Evolutionary conservation across 2,329 filamentous ascomycete genomes (phyloP).

Genomic region (Neonectria ditissima): DNA sequence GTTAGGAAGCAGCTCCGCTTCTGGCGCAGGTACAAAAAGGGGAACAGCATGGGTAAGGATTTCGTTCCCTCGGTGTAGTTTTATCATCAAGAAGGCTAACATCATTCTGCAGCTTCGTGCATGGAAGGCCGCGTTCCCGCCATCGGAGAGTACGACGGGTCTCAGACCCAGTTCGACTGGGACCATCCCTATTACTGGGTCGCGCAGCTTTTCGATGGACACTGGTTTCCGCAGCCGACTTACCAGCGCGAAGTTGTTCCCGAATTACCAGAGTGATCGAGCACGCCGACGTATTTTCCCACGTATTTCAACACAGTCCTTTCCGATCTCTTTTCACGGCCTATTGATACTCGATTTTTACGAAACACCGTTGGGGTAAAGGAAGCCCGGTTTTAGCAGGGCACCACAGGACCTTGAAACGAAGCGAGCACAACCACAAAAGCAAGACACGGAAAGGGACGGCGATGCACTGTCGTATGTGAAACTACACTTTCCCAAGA

Average conservation of each 20-base stretch:
- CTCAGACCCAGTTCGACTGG: conserved; percentile 47
- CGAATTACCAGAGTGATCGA: neutral
- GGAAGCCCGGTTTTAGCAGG: neutral
- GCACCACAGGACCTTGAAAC: neutral
- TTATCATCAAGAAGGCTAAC: neutral
- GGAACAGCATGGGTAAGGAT: conserved; percentile 40
- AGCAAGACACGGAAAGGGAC: neutral
- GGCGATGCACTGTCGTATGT: neutral
- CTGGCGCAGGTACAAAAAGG: conserved; percentile 40
- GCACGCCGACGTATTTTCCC: neutral
- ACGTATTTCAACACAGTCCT: neutral
- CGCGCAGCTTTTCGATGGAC: conserved; percentile 58
- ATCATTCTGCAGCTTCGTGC: neutral
- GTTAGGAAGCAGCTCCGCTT: conserved; percentile 41
- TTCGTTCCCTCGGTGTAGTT: too few relatives aligned
- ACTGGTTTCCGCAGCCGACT: conserved; percentile 53
- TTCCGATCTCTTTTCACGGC: neutral
- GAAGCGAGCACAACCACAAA: neutral
- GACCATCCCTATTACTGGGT: conserved; percentile 60
- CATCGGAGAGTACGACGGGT: conserved; percentile 36
- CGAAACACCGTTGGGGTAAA: neutral
- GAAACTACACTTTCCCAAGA: neutral
- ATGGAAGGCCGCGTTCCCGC: neutral
- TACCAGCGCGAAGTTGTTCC: conserved; percentile 44
- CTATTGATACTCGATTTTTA: neutral